Evolutionary conservation across 805 yeast species (phyloP), one percentile per base, ranked within the genome.

Genomic region (Metschnikowia cubensis): DNA sequence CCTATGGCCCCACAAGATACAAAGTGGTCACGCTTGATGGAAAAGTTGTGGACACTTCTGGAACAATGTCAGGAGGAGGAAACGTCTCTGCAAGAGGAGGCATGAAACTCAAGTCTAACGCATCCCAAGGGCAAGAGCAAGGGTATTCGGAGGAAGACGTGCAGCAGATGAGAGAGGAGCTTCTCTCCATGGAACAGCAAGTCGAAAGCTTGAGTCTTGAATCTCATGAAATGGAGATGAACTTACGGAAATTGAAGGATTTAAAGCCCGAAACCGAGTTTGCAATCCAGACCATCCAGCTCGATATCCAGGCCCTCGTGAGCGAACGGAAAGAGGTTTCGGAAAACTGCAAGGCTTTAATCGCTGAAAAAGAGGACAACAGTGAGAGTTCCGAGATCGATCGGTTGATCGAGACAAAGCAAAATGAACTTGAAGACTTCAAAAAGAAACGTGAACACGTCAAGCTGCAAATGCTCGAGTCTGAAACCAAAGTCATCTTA

Each of bases 51-150:
- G 97, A 91, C 60, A 82, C 85, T 14, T 87, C 96, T 2, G 99
- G 99, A 67, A 88, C 97, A 1, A 84, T 95, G 84, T 83, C 96
- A 42, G 99, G 99, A 59, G 99, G 99, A 69, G 99, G 98, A 47
- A 79, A 76, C 48, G 73, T 78, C 36, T 79, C 76, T 7, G 76
- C 79, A 15, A 78, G 78, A 45, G 99, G 98, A 5, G 84, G 86
- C 2, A 89, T 94, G 96, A 81, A 76, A 50, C 68, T 77, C 37
- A 63, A 72, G 0, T 73, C 79, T 17, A 68, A 70, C 4, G 58
- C 70, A 1, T 53, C 53, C 6, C 46, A 35, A 35, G 54, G 63
- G 3, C 59, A 58, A 20, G 61, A 58, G 3, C 50, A 56, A 49
- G 74, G 71, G n/a, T 64, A 77, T 13, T 73, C 84, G 3, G 82